Base-by-base conservation (phyloP, 768 basidiomycete species). In the Russula dissimulans region DNA sequence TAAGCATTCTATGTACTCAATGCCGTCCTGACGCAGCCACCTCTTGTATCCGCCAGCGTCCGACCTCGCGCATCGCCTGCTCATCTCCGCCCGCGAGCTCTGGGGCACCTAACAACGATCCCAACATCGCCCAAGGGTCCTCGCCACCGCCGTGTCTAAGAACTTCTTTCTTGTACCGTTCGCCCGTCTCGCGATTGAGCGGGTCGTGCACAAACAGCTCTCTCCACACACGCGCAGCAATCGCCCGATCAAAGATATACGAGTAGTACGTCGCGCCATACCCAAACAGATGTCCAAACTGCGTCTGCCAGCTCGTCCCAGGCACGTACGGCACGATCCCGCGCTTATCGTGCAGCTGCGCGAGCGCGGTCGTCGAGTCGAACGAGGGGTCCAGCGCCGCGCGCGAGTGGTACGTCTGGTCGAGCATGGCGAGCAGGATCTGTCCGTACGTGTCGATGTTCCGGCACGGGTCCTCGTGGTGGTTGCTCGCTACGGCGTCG, bases 251-350 rank as follows among this genome's bases (percentile, higher is more conserved):
- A 65, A 99, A 95, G 12, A 97, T 79, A 69, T 99, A 99, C 3
- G 93, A 94, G 68, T 99, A 99, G 70, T 99, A 99, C 0, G 93
- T 97, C 14, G 95, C 94, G 5, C 95, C 95, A 67, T 99, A 99
- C 3, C 95, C 93, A 68, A 88, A 95, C 5, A 99, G 75, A 70
- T 99, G 97, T 0, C 91, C 89, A 65, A 99, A 99, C 67, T 95
- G 92, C 0, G 93, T 93, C 68, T 98, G 97, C 78, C 93, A 94
- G 0, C 91, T 87, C 0, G 95, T 97, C 0, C 88, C 89, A 0
- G 77, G 74, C 0, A 93, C 91, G 56, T 90, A 82, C 0, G 92
- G 91, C 26, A 97, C 85, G 45, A 95, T 76, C 1, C 92, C 92
- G 2, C 85, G 82, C 0, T 80, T 75, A 41, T 85, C 79, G 47